Base-by-base conservation (phyloP, 345 rosid genomes). In the Bretschneidera sinensis region DNA sequence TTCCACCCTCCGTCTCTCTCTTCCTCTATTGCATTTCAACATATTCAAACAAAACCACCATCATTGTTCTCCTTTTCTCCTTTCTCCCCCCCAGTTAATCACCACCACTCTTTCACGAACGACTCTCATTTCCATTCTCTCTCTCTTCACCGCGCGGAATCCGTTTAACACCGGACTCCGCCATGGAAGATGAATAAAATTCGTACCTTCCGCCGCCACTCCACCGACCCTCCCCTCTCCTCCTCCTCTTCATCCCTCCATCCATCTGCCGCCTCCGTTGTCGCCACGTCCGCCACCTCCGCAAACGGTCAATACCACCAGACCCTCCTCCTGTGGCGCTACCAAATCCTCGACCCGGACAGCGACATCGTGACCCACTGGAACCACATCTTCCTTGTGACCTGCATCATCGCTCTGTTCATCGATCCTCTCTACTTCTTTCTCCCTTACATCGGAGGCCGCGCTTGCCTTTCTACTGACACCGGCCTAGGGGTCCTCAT, bases 341-440 rank as follows among this genome's bases (percentile, higher is more conserved):
- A 81, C 74, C 88, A 83, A 51, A 85, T 90, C 71, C 92, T 94
- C 28, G 96, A 88, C 64, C 97, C 97, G 7, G 94, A 79, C 84
- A 85, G 91, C 85, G 94, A 82, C 50, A 71, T 88, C 52, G 96
- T 88, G 17, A 65, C 80, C 14, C 83, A 76, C 24, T 90, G 99
- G 99, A 94, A 94, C 75, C 89, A 85, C 71, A 76, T 94, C 63
- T 94, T 94, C 73, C 86, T 94, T 60, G 15, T 78, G 24, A 80
- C 88, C 51, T 83, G 82, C 51, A 80, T 94, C 61, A 54, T 90
- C 35, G 85, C 97, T 2, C 91, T 94, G 59, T 90, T 94, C 88
- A 72, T 94, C 55, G 96, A 88, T 61, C 99, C 96, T 31, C 73
- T 94, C 54, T 94, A 83, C 70, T 88, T 88, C 74, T 88, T 71